Percentiles rank a stretch among this genome's conserved stretches.
Evolutionary conservation across 1,284 basidiomycete genomes (phyloP).

Genomic region (Sporisorium graminicola): DNA sequence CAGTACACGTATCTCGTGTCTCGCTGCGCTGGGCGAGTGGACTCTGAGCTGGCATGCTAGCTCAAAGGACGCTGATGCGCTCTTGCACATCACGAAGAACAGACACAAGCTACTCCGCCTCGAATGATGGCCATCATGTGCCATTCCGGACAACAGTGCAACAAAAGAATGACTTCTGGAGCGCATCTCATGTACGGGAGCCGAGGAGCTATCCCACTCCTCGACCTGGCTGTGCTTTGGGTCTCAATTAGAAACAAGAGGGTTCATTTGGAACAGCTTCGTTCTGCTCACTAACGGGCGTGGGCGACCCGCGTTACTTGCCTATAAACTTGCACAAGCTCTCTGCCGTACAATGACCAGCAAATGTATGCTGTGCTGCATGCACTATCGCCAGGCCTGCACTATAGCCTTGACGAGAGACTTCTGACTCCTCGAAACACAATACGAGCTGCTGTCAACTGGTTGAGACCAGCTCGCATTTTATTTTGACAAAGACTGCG

Average conservation of each 20-base stretch:
- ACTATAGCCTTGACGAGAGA: too few relatives aligned
- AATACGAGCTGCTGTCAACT: not conserved
- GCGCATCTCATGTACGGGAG: not conserved
- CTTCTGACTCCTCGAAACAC: not conserved
- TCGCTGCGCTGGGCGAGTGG: too few relatives aligned
- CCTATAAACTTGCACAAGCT: too few relatives aligned
- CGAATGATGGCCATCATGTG: not conserved
- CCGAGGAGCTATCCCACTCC: not conserved
- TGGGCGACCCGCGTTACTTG: too few relatives aligned
- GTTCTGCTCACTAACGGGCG: too few relatives aligned
- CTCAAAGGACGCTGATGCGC: not conserved
- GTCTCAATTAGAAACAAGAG: too few relatives aligned
- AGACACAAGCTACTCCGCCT: not conserved
- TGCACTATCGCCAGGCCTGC: too few relatives aligned
- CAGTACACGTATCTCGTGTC: too few relatives aligned
- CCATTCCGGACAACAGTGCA: not conserved
- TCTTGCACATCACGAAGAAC: conserved; percentile 3
- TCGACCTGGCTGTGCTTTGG: not conserved
- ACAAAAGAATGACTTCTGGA: not conserved
- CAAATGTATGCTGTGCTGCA: too few relatives aligned
- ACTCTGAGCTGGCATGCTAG: not conserved
- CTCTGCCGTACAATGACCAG: too few relatives aligned
- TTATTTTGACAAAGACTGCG: too few relatives aligned
- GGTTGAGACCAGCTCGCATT: not conserved
- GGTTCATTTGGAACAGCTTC: too few relatives aligned